Evolutionary conservation across 129 eudicot species (phyloP), one percentile per base, ranked within the genome.

Genomic region (Dittrichia graveolens): DNA sequence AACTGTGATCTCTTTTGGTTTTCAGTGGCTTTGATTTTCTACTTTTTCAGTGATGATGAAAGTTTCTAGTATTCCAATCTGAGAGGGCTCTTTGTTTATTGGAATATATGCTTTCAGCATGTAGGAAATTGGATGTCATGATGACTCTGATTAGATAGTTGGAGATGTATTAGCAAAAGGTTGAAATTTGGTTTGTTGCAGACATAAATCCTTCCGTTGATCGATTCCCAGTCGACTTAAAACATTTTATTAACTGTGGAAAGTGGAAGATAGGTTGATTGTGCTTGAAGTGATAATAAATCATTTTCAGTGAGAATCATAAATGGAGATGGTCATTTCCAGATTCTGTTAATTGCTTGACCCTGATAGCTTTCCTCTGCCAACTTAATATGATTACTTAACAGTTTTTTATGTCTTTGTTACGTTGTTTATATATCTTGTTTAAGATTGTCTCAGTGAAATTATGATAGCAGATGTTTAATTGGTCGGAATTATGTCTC

Each of bases 161-260:
- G 40, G 45, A 67, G 59, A 67, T 67, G 72, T 67, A 67, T 48
- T 37, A 48, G 57, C 44, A 11, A 46, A 57, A 47, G 72, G 72
- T 66, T 66, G 57, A 24, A 6, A 47, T 19, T 45, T 7, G 3
- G 37, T 16, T 19, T 16, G 61, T 58, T 24, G 63, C 15, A 24
- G 13, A 31, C 14, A 7, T 50, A n/a, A 49, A 15, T 45, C 0
- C 40, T 56, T 68, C 53, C 8, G 49, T 39, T 65, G 12, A 65
- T 43, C 10, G 9, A 5, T 44, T 49, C 11, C 13, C 24, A 18
- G 62, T 39, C 39, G 31, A 10, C 39, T 24, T 18, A 18, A 19
- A 60, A 38, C 46, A 60, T 69, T 53, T 54, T 53, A 40, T 56
- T 57, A 10, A 54, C 54, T 71, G 64, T 6, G 54, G 52, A 55